phyloP scores from a whole-genome alignment of 1,139 yeast species.

The Zygoascus hellenicus region DNA sequence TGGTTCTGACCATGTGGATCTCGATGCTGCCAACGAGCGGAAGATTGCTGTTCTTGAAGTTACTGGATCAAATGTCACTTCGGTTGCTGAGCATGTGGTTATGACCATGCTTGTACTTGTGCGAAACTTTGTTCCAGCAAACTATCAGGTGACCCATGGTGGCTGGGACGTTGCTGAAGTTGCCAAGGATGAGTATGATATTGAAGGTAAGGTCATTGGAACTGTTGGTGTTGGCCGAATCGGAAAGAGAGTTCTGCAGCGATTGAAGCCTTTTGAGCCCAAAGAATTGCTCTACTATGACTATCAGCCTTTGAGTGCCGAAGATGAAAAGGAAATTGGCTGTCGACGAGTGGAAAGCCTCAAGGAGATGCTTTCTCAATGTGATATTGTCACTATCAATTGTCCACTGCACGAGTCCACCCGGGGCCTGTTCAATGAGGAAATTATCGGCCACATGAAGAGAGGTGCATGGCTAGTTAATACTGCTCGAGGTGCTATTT shows the following conservation, averaged over 20 bases:
- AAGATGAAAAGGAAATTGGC: conserved; percentile 50
- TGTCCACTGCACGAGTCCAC: conserved; percentile 72
- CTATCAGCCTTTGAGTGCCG: conserved; percentile 62
- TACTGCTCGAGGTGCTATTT: conserved; percentile 82
- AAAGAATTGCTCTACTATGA: conserved; percentile 69
- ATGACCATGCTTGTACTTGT: conserved; percentile 69
- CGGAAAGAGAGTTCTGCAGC: conserved; percentile 69
- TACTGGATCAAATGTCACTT: conserved; percentile 74
- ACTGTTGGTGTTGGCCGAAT: conserved; percentile 83
- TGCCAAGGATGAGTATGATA: conserved; percentile 67
- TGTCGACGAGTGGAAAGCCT: conserved; percentile 58
- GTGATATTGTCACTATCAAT: conserved; percentile 74
- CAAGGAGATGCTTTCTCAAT: conserved; percentile 61
- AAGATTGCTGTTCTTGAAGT: conserved; percentile 69
- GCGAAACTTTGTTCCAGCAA: conserved; percentile 76
- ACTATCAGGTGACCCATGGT: conserved; percentile 55
- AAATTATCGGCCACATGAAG: conserved; percentile 64
- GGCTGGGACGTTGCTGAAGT: conserved; percentile 77
- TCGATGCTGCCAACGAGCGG: conserved; percentile 61
- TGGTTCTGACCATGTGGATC: conserved; percentile 77
- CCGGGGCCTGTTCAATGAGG: conserved; percentile 60
- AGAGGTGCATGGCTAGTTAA: conserved; percentile 72
- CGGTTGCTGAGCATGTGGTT: conserved; percentile 78
- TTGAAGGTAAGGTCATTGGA: conserved; percentile 70
- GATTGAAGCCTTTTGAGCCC: conserved; percentile 69